Evolutionary conservation across 768 basidiomycete species (phyloP).

Genomic region (Pisolithus orientalis): DNA sequence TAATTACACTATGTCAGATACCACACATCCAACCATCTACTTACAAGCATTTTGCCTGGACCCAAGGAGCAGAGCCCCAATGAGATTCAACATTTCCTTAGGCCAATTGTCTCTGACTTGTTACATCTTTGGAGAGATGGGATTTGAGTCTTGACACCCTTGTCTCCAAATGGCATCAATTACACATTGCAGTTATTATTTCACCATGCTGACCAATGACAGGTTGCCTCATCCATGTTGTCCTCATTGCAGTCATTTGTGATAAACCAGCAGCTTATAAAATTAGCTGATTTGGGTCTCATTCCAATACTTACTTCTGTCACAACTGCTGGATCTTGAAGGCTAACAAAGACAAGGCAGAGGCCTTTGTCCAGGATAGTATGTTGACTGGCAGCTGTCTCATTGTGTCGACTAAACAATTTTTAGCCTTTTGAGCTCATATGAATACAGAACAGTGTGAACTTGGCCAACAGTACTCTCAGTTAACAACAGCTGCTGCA

Average conservation of each 20-base stretch:
- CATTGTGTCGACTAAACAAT: background rate
- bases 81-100: constrained; percentile 22
- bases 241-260: constrained; percentile 30
- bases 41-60: constrained; percentile 22
- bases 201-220: background rate
- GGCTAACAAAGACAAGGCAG: constrained; percentile 12
- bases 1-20: too few species aligned
- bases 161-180: constrained; percentile 19
- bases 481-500: background rate
- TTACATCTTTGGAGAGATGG: constrained; percentile 20
- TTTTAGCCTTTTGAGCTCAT: constrained; percentile 4
- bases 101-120: constrained; percentile 22
- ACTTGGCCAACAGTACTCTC: constrained; percentile 7
- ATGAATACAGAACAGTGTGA: constrained; percentile 12
- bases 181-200: too few species aligned
- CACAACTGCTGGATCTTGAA: constrained; percentile 29
- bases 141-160: constrained; percentile 14
- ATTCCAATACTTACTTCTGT: constrained; percentile 29
- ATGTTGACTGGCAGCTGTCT: background rate
- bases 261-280: constrained; percentile 36
- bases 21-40: constrained; percentile 18
- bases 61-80: constrained; percentile 23
- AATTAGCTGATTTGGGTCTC: constrained; percentile 23
- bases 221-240: constrained; percentile 23
- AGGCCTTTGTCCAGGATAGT: constrained; percentile 14